Conservation (phyloP, 2,329 filamentous ascomycete genomes). For the Coniochaeta sp. region DNA sequence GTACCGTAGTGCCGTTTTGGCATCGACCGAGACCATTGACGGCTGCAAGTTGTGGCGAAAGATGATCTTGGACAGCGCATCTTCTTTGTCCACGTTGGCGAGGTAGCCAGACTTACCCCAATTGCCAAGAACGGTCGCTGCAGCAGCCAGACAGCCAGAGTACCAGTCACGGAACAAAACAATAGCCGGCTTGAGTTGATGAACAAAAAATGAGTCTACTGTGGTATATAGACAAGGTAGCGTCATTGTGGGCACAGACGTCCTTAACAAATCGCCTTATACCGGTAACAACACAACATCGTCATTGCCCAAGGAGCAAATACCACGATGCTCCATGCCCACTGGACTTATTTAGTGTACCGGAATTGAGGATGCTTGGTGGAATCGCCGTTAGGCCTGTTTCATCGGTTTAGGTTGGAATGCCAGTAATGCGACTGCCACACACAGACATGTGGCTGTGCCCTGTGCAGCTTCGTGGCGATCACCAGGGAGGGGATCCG, state of each 20-base stretch:
- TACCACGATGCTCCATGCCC: no score
- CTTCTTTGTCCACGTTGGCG: background rate
- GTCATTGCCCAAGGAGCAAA: no score
- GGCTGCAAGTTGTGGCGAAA: background rate
- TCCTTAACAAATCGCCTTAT: background rate
- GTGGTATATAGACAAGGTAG: background rate
- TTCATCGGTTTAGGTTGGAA: constrained; percentile 1
- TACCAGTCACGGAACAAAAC: background rate
- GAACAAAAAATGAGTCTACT: no score
- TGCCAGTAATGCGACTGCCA: background rate
- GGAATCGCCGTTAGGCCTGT: background rate
- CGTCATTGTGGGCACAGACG: background rate
- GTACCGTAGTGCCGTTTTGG: background rate
- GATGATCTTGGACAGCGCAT: background rate
- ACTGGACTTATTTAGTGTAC: background rate
- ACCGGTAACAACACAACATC: background rate
- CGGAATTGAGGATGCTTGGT: background rate
- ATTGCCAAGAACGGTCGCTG: background rate
- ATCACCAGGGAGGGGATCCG: no score
- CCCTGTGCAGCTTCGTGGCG: background rate
- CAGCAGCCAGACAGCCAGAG: background rate
- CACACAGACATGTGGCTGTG: background rate
- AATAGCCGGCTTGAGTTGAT: background rate
- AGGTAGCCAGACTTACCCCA: background rate
- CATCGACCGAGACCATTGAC: background rate